Base-by-base conservation (phyloP, 495 filamentous ascomycete genomes). In the Podospora pseudoanserina region DNA sequence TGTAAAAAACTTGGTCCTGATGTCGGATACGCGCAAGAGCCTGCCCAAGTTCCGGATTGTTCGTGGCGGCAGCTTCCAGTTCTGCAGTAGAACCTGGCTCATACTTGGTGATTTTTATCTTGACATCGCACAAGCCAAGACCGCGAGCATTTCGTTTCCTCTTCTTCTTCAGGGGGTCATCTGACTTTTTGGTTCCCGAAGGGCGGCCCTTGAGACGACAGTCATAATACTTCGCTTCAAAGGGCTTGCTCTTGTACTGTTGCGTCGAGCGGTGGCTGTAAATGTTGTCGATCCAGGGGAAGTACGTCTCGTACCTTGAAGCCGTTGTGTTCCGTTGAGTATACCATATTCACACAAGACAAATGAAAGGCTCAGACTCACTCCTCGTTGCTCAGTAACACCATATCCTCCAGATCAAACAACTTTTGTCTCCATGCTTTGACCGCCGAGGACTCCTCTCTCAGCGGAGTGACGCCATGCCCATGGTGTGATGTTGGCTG, bases 251-350 rank as follows among this genome's bases (percentile, higher is more conserved):
- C 78, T 97, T 95, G 78, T 94, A 94, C 65, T 83, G 83, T 74
- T 96, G 92, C 3, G 92, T 94, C 3, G 92, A 94, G 60, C 92
- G 89, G 79, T 95, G 92, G 19, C 92, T 94, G 77, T 94, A 97
- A 60, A 97, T 87, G 76, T 97, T 97, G 79, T 97, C 93, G 73
- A 96, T 84, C 77, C 94, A 92, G 0, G 92, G 92, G 75, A 93
- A 97, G 78, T 95, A 97, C 20, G 87, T 94, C 71, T 91, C 87
- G 78, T 91, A 95, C 76, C 92, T 94, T 72, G 59, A 44, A 56
- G 28, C 11, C 15, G 15, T 27, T 20, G 53, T 63, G 67, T 13
- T 5, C 30, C 18, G 18, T 53, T 65, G 55, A 71, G 57, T 15
- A 63, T 63, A 59, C 58, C n/a, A 32, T 32, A 32, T 13, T 59